Conservation (phyloP, 352 stramenopile species). For the Phytophthora tubulina region DNA sequence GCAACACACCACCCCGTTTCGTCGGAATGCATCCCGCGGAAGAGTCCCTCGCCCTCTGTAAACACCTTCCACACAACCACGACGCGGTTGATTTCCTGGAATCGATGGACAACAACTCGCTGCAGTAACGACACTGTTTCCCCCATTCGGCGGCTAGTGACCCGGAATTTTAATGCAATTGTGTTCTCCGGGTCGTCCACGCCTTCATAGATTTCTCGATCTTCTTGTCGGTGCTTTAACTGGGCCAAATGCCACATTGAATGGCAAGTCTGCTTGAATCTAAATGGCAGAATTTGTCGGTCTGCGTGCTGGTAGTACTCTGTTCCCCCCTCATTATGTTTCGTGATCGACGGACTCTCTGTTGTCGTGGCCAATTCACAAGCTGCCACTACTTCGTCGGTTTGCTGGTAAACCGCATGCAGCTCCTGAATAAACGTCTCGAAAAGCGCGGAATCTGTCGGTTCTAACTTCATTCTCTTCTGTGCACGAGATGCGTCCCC, state of each 20-base stretch:
- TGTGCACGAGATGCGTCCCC: constrained; percentile 18
- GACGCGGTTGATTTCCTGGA: constrained; percentile 54
- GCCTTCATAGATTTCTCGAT: constrained; percentile 21
- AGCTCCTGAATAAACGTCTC: constrained; percentile 49
- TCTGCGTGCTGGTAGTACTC: constrained; percentile 37
- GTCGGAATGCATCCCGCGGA: constrained; percentile 41
- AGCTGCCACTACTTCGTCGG: constrained; percentile 21
- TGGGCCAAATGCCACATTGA: constrained; percentile 39
- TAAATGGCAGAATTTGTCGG: constrained; percentile 39
- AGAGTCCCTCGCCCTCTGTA: constrained; percentile 50
- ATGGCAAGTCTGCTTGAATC: constrained; percentile 33
- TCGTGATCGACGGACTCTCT: constrained; percentile 7
- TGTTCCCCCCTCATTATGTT: constrained; percentile 25
- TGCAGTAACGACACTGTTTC: constrained; percentile 34
- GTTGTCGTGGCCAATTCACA: constrained; percentile 18
- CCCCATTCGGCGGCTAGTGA: constrained; percentile 27
- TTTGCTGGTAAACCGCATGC: constrained; percentile 33
- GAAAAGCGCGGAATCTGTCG: constrained; percentile 44
- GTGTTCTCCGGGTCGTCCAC: constrained; percentile 33
- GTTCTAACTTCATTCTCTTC: constrained; percentile 35
- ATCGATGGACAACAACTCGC: constrained; percentile 51
- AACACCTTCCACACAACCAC: constrained; percentile 73
- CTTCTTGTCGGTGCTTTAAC: constrained; percentile 37
- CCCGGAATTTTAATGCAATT: constrained; percentile 40
- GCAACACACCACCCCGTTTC: constrained; percentile 43